These are phyloP conservation scores for Syzygium syzygioides DNA, from an alignment of 441 rosid species.

Conservation along the genomic window DNA sequence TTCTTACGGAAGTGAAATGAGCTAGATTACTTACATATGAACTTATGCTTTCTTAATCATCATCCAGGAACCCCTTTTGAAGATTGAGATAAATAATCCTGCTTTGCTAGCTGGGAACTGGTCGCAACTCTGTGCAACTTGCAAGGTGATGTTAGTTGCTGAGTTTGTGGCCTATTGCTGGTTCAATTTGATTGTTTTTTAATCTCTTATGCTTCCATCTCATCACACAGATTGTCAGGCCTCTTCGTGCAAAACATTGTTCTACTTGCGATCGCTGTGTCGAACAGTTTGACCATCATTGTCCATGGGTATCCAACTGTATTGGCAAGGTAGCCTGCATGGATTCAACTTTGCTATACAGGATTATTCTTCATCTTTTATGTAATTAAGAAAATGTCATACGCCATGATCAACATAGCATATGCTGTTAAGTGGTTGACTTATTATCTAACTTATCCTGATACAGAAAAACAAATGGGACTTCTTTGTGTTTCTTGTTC, in stretches of 20 bases:
- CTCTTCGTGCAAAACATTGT: constrained; percentile 97
- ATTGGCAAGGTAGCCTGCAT: constrained; percentile 72
- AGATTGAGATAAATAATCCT: constrained; percentile 87
- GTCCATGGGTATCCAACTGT: constrained; percentile 99
- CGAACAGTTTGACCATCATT: constrained; percentile 98
- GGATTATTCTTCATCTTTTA: background rate
- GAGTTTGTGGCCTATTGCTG: constrained; percentile 2
- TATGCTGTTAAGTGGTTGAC: background rate
- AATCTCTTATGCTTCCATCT: background rate
- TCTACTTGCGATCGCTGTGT: constrained; percentile 95
- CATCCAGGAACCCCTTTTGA: constrained; percentile 80
- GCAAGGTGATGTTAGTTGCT: constrained; percentile 58
- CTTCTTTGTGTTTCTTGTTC: constrained; percentile 76
- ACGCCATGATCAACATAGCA: background rate
- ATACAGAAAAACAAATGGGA: constrained; percentile 97
- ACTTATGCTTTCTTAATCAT: background rate
- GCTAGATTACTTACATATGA: background rate
- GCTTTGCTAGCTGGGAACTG: constrained; percentile 95
- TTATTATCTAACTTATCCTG: background rate
- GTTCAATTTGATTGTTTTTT: background rate
- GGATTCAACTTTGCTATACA: constrained; percentile 1
- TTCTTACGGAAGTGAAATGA: background rate
- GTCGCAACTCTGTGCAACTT: constrained; percentile 98
- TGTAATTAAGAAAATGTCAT: background rate
- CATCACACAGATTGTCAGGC: constrained; percentile 67